Conservation (phyloP, 768 basidiomycete species). For the Pleurotus tuber-regium region DNA sequence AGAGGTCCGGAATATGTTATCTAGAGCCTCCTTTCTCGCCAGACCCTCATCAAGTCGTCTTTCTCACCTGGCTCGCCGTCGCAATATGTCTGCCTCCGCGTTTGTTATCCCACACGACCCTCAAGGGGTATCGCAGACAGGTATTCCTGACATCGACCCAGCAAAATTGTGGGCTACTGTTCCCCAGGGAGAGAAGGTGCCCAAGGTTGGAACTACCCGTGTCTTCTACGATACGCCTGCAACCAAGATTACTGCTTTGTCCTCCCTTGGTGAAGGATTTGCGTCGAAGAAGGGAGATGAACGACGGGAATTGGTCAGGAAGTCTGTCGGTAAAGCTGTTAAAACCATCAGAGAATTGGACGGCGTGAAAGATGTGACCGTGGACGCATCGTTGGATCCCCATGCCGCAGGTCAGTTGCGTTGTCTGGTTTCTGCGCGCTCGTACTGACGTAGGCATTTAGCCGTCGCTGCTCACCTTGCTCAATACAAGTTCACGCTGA, state of each 20-base stretch:
- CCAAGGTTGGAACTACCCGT: conserved; percentile 62
- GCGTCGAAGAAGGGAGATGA: conserved; percentile 39
- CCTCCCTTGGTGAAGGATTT: conserved; percentile 59
- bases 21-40: conserved; percentile 8
- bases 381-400: conserved; percentile 67
- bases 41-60: background rate
- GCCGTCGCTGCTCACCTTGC: conserved; percentile 81
- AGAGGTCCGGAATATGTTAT: conserved; percentile 8
- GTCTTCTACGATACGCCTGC: conserved; percentile 58
- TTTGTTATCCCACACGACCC: conserved; percentile 61
- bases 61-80: conserved; percentile 28
- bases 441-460: conserved; percentile 21
- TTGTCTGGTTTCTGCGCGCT: background rate
- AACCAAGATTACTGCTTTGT: conserved; percentile 48
- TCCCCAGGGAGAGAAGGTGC: conserved; percentile 47
- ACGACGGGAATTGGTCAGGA: conserved; percentile 66
- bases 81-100: conserved; percentile 52
- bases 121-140: conserved; percentile 27
- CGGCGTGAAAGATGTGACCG: conserved; percentile 55
- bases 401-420: conserved; percentile 68
- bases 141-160: conserved; percentile 39
- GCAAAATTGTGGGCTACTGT: conserved; percentile 50
- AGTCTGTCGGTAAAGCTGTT: conserved; percentile 69
- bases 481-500: conserved; percentile 72
- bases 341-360: conserved; percentile 64